Base-by-base conservation (phyloP, 192 early-diverging fungal species). In the Coemansia sp. region DNA sequence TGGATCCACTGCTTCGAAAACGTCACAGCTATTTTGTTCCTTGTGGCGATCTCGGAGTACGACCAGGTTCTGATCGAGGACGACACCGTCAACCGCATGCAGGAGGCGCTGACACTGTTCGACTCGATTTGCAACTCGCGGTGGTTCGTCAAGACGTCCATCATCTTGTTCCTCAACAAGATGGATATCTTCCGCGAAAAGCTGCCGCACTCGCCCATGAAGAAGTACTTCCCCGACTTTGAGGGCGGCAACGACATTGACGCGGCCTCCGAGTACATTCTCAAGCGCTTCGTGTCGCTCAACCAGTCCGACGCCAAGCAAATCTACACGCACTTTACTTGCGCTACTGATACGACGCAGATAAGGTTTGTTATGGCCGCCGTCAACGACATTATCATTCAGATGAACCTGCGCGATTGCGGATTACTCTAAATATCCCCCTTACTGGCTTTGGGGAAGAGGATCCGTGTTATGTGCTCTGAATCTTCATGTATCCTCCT, bases 1-100 rank as follows among this genome's bases (percentile, higher is more conserved):
- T 97, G 96, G 96, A 95, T 96, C 66, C 96, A 96, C 81, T 98
- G 95, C 69, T 98, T 98, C 67, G 96, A 98, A 72, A 93, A 95
- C 69, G 95, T 97, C 21, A 97, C 93, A 1, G 91, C 94, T 4
- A 94, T 98, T 64, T 85, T 98, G 31, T 98, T 98, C 79, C 77
- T 98, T 72, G 95, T 96, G 20, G 96, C 96, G 31, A 95, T 96
- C 58, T 89, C 86, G 28, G 95, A 96, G 84, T 98, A 96, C 68
- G 95, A 98, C 83, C 96, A 98, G 82, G 86, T 94, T 10, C 80
- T 96, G 31, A 89, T 94, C 43, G 95, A 98, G 85, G 95, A 98
- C 78, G 94, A 96, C 80, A 92, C 91, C 30, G 92, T 96, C 68
- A 95, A 95, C 85, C 92, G 94, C 56, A 92, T 98, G 89, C 92